Base-by-base conservation (phyloP, 2,329 filamentous ascomycete species). In the Orbilia quercus region DNA sequence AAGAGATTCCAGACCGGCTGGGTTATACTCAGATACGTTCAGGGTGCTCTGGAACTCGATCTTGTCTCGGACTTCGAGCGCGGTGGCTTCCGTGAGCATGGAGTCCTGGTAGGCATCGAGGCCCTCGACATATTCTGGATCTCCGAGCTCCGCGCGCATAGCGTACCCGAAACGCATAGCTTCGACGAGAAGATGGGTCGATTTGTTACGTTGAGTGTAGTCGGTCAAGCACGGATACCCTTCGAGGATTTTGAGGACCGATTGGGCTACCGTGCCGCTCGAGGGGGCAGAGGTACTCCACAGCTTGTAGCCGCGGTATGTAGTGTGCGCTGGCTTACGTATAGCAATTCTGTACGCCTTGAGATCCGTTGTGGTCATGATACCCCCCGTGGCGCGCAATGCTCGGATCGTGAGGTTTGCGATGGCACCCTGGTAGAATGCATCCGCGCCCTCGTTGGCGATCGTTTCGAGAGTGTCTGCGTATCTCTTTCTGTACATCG, bases 151-250 rank as follows among this genome's bases (percentile, higher is more conserved):
- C n/a, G 88, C 85, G 66, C 92, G 88, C 77, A 90, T 83, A 2
- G 89, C 92, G 79, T 97, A 98, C 1, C 87, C 92, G 80, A 96
- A 98, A 20, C 92, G 87, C 82, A 96, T 91, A 11, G 92, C 90
- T 83, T 98, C 95, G 78, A 92, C 88, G 75, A 96, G 85, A 12
- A 91, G 87, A 81, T 98, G 95, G 0, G 89, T 89, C 38, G 89
- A 91, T 0, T 96, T 82, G 76, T 91, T 89, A 18, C 80, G 82
- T 45, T 86, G 82, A 0, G 82, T 81, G 1, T 84, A 81, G 11
- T 87, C 81, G 16, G 87, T 88, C 51, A 94, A 88, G 38, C 82
- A 80, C 0, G 85, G 81, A 78, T 92, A 96, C 16, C 91, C 90
- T 80, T 94, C 89, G 80, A 97, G 85, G 31, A 89, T 92, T 79